Conservation (phyloP, 306 rosid species). For the Potentilla sterilis region DNA sequence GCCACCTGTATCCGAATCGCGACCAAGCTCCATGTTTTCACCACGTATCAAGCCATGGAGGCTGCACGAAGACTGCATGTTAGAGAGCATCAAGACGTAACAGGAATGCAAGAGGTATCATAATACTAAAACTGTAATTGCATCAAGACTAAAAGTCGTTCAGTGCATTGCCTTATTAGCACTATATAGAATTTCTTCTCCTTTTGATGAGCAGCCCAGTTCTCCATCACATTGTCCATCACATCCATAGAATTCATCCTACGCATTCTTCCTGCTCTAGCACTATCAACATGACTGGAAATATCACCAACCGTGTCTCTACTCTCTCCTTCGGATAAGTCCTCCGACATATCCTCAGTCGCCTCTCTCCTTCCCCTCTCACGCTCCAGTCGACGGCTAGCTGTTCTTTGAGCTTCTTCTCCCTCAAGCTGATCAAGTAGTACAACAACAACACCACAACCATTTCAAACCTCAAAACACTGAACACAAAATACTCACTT, state of each 20-base stretch:
- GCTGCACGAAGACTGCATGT: conserved; percentile 39
- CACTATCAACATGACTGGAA: conserved; percentile 33
- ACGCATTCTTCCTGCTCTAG: conserved; percentile 33
- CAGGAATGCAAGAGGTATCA: neutral
- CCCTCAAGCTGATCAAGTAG: conserved; percentile 44
- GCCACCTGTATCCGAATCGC: conserved; percentile 67
- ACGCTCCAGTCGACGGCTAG: conserved; percentile 46
- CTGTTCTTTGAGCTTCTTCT: conserved; percentile 42
- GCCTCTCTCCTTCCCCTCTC: conserved; percentile 56
- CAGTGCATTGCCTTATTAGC: conserved; percentile 43
- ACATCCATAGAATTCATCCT: conserved; percentile 45
- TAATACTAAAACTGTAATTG: neutral
- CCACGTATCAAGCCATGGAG: conserved; percentile 64
- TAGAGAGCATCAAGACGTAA: conserved; percentile 19
- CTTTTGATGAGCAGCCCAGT: conserved; percentile 46
- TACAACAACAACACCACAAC: neutral
- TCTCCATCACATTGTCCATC: conserved; percentile 54
- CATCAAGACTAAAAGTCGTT: conserved; percentile 10
- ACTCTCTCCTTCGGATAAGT: conserved; percentile 62
- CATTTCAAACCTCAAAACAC: conserved; percentile 2
- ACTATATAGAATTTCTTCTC: conserved; percentile 54
- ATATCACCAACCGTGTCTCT: conserved; percentile 44
- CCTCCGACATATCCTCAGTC: conserved; percentile 62
- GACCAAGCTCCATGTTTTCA: conserved; percentile 66
- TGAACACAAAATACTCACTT: neutral